Conservation (phyloP, 2,329 filamentous ascomycete genomes). For the Cladorrhinum sp. region DNA sequence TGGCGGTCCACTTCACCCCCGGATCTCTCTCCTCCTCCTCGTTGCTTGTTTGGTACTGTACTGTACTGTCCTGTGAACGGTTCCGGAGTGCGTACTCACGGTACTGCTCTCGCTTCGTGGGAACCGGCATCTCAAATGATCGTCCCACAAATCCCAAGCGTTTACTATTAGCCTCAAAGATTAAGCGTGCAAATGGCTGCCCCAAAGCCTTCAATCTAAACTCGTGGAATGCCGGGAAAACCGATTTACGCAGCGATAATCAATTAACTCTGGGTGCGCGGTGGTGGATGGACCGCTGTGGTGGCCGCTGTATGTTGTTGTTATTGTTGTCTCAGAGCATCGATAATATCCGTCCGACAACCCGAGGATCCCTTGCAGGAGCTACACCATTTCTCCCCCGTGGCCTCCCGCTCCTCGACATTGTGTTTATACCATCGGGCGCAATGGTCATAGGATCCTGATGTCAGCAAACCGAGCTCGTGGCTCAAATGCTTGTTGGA, state of each 20-base stretch:
- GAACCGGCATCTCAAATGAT: slow-evolving; percentile 19
- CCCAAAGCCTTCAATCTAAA: slow-evolving; percentile 3
- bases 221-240: slow-evolving; percentile 5
- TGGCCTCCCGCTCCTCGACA: slow-evolving; percentile 7
- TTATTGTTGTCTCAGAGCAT: slow-evolving; percentile 19
- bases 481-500: slow-evolving; percentile 20
- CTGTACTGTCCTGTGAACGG: no score
- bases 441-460: slow-evolving; percentile 21
- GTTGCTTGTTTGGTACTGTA: neutral
- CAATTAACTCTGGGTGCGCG: slow-evolving; percentile 22
- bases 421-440: slow-evolving; percentile 15
- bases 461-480: slow-evolving; percentile 17
- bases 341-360: slow-evolving; percentile 18
- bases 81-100: neutral
- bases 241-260: slow-evolving; percentile 13
- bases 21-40: slow-evolving; percentile 8
- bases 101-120: slow-evolving; percentile 10
- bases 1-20: slow-evolving; percentile 16
- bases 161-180: slow-evolving; percentile 22
- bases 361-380: slow-evolving; percentile 15
- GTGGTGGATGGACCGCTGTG: slow-evolving; percentile 9
- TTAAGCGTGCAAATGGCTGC: slow-evolving; percentile 19
- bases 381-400: slow-evolving; percentile 11
- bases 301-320: slow-evolving; percentile 4
- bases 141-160: slow-evolving; percentile 18